These are phyloP conservation scores for Epichloe scottii DNA, from an alignment of 2,329 filamentous ascomycete species.

Conservation along the genomic window DNA sequence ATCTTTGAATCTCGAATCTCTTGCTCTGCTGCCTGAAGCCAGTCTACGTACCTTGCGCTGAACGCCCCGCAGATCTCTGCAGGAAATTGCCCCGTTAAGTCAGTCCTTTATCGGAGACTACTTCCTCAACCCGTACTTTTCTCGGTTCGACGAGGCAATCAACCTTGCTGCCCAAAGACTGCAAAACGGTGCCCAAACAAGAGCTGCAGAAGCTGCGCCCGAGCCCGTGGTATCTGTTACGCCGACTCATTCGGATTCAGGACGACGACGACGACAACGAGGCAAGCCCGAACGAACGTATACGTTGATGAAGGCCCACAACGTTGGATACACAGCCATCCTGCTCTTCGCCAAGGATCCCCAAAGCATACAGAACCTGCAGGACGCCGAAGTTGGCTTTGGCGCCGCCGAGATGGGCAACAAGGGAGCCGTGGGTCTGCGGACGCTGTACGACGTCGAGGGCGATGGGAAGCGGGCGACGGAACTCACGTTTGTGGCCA, in stretches of 20 bases:
- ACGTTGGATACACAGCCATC: constrained; percentile 81
- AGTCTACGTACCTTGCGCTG: not conserved
- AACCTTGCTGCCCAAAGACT: constrained; percentile 47
- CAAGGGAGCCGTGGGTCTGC: constrained; percentile 79
- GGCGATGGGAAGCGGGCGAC: constrained; percentile 26
- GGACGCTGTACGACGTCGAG: constrained; percentile 44
- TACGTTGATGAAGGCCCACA: constrained; percentile 55
- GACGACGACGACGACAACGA: not conserved
- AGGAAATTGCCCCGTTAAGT: constrained; percentile 79
- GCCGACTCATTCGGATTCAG: constrained; percentile 2
- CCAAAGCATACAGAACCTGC: constrained; percentile 48
- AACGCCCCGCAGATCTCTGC: constrained; percentile 49
- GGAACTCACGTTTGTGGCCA: constrained; percentile 73
- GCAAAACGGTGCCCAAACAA: constrained; percentile 10
- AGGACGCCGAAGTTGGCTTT: constrained; percentile 73
- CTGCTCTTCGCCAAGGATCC: constrained; percentile 67
- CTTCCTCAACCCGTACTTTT: constrained; percentile 64
- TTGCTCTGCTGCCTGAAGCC: not conserved
- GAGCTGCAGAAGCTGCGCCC: not conserved
- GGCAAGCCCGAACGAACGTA: constrained; percentile 36
- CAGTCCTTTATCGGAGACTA: constrained; percentile 78
- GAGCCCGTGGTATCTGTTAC: constrained; percentile 7
- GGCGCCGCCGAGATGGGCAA: constrained; percentile 85
- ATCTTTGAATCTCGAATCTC: not conserved
- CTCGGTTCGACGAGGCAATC: constrained; percentile 58